Conservation (phyloP, 352 stramenopile species). For the Phytopythium aichiense region DNA sequence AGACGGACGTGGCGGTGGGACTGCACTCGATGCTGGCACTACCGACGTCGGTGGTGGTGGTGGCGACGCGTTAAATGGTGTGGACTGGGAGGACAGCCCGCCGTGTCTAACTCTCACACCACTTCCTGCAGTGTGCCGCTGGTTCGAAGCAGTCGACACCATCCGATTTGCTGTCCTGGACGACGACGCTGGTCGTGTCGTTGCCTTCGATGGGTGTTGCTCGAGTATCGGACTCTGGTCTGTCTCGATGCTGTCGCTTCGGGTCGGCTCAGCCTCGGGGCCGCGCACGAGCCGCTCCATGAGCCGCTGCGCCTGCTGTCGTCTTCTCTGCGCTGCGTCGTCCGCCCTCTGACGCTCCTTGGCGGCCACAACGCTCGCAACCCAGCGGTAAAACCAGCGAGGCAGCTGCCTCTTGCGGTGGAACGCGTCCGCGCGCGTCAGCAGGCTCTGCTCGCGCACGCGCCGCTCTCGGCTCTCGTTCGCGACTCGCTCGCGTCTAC, state of each 20-base stretch:
- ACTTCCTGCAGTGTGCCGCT: background rate
- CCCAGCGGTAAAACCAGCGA: conserved; percentile 52
- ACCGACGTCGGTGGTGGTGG: background rate
- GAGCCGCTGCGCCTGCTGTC: conserved; percentile 30
- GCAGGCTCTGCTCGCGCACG: conserved; percentile 16
- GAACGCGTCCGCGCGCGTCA: conserved; percentile 24
- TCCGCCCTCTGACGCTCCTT: conserved; percentile 27
- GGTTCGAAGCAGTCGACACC: background rate
- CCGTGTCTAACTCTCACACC: background rate
- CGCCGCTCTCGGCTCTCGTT: conserved; percentile 13
- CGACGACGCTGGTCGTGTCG: background rate
- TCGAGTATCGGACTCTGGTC: background rate
- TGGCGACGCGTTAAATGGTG: background rate
- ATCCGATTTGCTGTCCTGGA: background rate
- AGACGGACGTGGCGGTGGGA: background rate
- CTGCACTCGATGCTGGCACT: background rate
- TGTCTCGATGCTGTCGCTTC: background rate
- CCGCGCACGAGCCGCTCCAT: conserved; percentile 34
- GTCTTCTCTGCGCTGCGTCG: conserved; percentile 20
- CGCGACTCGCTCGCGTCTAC: conserved; percentile 1
- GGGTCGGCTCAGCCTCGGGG: background rate
- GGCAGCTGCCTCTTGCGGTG: conserved; percentile 31
- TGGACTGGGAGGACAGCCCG: background rate
- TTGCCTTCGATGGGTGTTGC: background rate
- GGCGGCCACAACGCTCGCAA: conserved; percentile 11